These are phyloP conservation scores for Pascua sp. DNA, from an alignment of 1,284 basidiomycete species.

Conservation along the genomic window DNA sequence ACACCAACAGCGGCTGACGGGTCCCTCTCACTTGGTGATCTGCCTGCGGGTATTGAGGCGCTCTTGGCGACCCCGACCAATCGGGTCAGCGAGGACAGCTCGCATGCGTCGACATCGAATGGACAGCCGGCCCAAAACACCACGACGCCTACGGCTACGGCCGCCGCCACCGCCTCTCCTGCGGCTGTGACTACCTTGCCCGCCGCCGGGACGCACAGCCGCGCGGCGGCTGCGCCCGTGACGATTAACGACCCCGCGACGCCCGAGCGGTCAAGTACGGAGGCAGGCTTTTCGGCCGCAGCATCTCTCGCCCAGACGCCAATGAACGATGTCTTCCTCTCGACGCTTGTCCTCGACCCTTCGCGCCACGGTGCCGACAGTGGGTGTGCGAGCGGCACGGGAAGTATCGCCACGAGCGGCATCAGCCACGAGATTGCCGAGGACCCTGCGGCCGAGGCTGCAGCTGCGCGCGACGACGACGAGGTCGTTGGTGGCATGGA, in stretches of 20 bases:
- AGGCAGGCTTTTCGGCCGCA: background rate
- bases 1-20: no score
- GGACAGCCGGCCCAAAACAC: background rate
- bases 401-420: no score
- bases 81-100: constrained; percentile 2
- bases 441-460: no score
- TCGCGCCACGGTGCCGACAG: no score
- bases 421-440: no score
- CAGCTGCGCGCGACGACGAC: no score
- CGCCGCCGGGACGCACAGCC: background rate
- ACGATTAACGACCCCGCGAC: background rate
- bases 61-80: constrained; percentile 15
- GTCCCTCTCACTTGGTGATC: background rate
- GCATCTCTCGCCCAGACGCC: constrained; percentile 43
- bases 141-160: background rate
- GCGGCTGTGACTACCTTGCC: background rate
- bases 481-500: no score
- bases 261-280: background rate
- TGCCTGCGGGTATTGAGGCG: constrained; percentile 24
- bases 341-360: constrained; percentile 24
- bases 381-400: no score
- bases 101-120: no score
- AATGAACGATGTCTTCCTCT: constrained; percentile 54
- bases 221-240: constrained; percentile 7
- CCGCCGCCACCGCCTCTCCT: background rate